These are phyloP conservation scores for Mycena sanguinolenta DNA, from an alignment of 768 basidiomycete genomes.

Conservation along the genomic window DNA sequence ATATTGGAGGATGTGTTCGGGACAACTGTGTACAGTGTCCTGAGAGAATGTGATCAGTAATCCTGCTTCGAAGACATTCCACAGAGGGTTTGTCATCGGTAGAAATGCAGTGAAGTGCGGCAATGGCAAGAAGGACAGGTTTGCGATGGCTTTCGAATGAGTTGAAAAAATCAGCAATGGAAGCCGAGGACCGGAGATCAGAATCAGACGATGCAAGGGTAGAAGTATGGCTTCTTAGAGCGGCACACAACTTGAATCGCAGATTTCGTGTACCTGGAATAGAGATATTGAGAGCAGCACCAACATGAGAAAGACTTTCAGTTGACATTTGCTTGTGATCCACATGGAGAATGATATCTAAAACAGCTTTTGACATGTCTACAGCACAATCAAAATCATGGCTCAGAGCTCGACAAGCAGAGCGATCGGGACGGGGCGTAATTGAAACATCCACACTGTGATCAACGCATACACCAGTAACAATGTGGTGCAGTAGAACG, in stretches of 20 bases:
- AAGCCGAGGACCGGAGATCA: background rate
- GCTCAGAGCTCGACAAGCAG: background rate
- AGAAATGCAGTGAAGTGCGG: background rate
- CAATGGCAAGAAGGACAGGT: background rate
- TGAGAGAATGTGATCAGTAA: background rate
- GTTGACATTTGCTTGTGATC: background rate
- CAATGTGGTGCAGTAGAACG: background rate
- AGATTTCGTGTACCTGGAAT: background rate
- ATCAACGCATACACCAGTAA: background rate
- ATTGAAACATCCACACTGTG: background rate
- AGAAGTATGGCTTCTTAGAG: background rate
- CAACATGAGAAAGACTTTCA: slow-evolving; percentile 1
- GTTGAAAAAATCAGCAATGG: background rate
- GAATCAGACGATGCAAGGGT: background rate
- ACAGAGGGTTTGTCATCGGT: background rate
- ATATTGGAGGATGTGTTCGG: background rate
- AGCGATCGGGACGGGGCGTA: background rate
- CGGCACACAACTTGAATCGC: background rate
- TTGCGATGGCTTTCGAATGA: slow-evolving; percentile 4
- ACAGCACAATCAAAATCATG: background rate
- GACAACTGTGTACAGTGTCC: slow-evolving; percentile 1
- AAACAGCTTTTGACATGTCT: slow-evolving; percentile 5
- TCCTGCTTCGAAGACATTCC: background rate
- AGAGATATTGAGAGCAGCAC: slow-evolving; percentile 2
- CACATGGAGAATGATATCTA: background rate